Conservation (phyloP, 371 early-diverging fungal species). For the Synchytrium microbalum region DNA sequence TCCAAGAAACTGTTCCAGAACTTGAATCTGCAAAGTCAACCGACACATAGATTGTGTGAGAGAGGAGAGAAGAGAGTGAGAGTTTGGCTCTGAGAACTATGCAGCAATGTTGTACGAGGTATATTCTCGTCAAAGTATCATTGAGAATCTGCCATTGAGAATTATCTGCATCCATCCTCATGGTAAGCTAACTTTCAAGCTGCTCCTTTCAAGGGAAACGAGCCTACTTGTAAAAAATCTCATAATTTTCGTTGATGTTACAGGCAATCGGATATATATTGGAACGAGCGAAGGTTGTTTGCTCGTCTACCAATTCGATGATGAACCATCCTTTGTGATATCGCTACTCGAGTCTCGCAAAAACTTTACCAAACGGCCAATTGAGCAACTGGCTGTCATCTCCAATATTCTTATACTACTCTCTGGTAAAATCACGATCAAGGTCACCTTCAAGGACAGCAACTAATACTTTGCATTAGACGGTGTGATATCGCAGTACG, state of each 20-base stretch:
- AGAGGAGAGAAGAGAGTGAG: no score
- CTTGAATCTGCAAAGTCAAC: no score
- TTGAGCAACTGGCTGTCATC: constrained; percentile 18
- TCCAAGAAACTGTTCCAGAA: no score
- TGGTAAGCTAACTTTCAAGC: constrained; percentile 13
- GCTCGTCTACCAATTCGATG: constrained; percentile 32
- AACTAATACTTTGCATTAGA: no score
- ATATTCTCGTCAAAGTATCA: constrained; percentile 24
- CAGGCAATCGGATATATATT: constrained; percentile 22
- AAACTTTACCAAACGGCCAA: constrained; percentile 17
- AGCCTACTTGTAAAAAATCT: not conserved
- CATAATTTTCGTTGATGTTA: not conserved
- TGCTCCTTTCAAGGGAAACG: not conserved
- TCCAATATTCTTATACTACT: no score
- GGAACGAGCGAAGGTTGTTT: constrained; percentile 33
- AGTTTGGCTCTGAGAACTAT: no score
- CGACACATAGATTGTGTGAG: no score
- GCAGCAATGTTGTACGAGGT: constrained; percentile 24
- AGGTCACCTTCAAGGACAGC: no score
- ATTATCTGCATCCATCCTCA: constrained; percentile 18
- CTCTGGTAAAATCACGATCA: no score
- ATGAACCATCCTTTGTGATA: constrained; percentile 30
- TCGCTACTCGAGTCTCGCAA: constrained; percentile 21
- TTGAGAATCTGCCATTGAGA: constrained; percentile 30
- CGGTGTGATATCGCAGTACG: no score